Base-by-base conservation (phyloP, 306 rosid genomes). In the Quercus robur region DNA sequence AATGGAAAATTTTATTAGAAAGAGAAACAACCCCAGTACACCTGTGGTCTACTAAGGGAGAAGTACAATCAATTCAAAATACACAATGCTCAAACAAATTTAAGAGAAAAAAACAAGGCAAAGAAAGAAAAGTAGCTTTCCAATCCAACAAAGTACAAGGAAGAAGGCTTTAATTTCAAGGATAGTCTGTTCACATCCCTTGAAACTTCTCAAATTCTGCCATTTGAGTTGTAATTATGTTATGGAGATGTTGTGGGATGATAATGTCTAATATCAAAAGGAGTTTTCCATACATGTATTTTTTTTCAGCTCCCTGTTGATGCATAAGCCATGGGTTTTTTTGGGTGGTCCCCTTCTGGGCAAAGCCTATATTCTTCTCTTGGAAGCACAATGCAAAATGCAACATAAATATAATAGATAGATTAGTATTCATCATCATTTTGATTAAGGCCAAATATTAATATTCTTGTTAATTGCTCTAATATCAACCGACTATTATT, bases 401-500 rank as follows among this genome's bases (percentile, higher is more conserved):
- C 26, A 67, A 33, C 71, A 67, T 67, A 67, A 17, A 31, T 30
- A 5, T 61, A 5, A 23, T 61, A 20, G 31, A 23, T 59, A 9
- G 31, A 21, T 49, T 49, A 49, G 33, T 4, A 25, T 30, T 21
- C 17, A 61, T 61, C 33, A 23, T 8, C 26, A 35, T 67, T 33
- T 67, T 67, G 30, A 31, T 66, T 77, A 54, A 54, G 51, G 72
- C 77, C 68, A 12, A 74, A 71, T 2, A 30, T 59, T 54, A 56
- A 12, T 66, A 31, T 69, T 59, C 57, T 28, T 73, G 10, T 38
- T 21, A 26, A 15, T 73, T 19, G 84, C 75, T 79, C 51, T 33
- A 63, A 33, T 54, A 41, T 26, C 33, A 75, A 31, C 71, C 66
- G 46, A 59, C 81, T 80, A 28, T 74, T 87, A 10, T 67, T 58